Conservation (phyloP, 345 rosid species). For the Trapa incisa region DNA sequence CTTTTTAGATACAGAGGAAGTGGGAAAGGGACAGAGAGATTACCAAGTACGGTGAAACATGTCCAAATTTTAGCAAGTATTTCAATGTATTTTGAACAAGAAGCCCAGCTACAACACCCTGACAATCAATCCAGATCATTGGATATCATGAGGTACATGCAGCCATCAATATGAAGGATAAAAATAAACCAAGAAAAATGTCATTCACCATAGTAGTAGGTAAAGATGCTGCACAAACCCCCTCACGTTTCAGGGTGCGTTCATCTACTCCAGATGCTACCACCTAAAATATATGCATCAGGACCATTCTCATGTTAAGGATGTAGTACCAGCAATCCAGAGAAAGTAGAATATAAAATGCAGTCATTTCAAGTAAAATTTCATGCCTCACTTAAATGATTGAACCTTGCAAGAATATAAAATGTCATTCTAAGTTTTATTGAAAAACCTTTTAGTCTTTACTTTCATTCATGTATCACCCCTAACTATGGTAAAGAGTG, state of each 20-base stretch:
- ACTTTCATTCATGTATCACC: no score
- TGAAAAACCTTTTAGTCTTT: no score
- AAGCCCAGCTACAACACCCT: constrained; percentile 97
- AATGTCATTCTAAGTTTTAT: no score
- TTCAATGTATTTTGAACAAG: constrained; percentile 86
- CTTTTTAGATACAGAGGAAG: not conserved
- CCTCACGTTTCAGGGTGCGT: constrained; percentile 86
- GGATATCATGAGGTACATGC: constrained; percentile 3
- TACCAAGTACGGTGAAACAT: constrained; percentile 87
- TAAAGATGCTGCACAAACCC: constrained; percentile 94
- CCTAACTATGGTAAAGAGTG: no score
- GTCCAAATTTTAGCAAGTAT: constrained; percentile 70
- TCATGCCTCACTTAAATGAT: no score
- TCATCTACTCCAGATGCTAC: constrained; percentile 98
- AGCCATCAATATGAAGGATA: not conserved
- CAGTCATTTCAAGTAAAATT: no score
- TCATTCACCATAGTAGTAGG: constrained; percentile 75
- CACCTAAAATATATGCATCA: constrained; percentile 28
- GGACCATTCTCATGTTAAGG: not conserved
- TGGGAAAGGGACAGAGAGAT: constrained; percentile 8
- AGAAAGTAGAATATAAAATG: no score
- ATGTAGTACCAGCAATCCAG: not conserved
- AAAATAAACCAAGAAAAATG: not conserved
- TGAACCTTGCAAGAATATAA: no score
- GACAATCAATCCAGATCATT: constrained; percentile 14